Evolutionary conservation across 768 basidiomycete species (phyloP).

Genomic region (Chalciporus chontae): DNA sequence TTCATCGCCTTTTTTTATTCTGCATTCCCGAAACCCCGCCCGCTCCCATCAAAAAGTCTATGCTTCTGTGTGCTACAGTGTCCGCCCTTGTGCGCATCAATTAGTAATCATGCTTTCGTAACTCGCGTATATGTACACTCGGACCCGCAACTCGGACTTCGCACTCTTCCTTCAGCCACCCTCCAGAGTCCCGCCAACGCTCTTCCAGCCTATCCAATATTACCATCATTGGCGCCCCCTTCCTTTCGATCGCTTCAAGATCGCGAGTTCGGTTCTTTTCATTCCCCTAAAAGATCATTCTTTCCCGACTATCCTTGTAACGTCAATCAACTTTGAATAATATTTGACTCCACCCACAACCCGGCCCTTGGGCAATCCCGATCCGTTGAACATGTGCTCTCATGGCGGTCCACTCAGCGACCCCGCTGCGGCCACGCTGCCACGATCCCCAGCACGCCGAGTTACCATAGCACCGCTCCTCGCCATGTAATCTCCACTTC

Average conservation of each 20-base stretch:
- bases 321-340: slow-evolving; percentile 4
- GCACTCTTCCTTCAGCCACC: neutral
- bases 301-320: slow-evolving; percentile 14
- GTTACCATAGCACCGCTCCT: no score
- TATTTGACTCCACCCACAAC: slow-evolving; percentile 5
- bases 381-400: no score
- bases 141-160: slow-evolving; percentile 19
- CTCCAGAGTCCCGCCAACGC: neutral
- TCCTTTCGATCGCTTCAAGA: slow-evolving; percentile 8
- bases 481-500: no score
- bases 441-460: no score
- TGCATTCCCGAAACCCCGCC: no score
- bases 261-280: slow-evolving; percentile 15
- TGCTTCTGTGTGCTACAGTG: slow-evolving; percentile 2
- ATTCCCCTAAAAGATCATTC: neutral
- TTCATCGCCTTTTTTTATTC: neutral
- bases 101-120: slow-evolving; percentile 1
- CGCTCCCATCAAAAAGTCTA: slow-evolving; percentile 6
- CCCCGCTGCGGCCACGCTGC: no score
- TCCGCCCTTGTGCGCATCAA: neutral
- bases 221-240: slow-evolving; percentile 4
- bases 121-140: slow-evolving; percentile 10
- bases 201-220: slow-evolving; percentile 12
- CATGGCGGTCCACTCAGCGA: no score
- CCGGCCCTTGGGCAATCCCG: no score